Evolutionary conservation across 75 land plant species (phyloP).

Genomic region (Adiantum capillusveneris): DNA sequence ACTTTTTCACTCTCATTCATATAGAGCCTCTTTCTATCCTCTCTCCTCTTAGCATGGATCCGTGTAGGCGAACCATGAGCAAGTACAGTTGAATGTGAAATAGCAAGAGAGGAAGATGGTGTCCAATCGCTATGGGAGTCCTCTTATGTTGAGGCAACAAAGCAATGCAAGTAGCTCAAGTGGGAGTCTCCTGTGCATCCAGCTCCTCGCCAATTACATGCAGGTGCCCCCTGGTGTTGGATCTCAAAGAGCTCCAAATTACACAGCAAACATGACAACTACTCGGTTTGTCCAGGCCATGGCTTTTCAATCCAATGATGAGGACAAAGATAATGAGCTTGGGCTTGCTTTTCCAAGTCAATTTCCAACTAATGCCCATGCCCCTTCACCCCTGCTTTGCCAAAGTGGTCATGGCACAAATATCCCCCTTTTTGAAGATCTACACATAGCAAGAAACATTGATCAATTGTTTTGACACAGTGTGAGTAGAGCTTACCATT

Average conservation of each 20-base stretch:
- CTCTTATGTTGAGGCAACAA: constrained; percentile 53
- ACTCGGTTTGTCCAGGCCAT: constrained; percentile 78
- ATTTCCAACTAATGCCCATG: constrained; percentile 15
- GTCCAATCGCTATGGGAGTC: constrained; percentile 47
- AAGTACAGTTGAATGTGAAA: neutral
- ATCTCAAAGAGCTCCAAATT: constrained; percentile 53
- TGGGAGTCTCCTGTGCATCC: constrained; percentile 23
- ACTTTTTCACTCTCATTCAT: too few relatives aligned
- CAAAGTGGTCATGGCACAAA: too few relatives aligned
- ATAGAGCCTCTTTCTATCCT: too few relatives aligned
- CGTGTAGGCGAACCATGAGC: too few relatives aligned
- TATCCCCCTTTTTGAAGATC: too few relatives aligned
- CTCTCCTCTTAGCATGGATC: too few relatives aligned
- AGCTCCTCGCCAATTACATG: constrained; percentile 34
- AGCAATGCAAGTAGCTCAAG: constrained; percentile 55
- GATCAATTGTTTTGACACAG: too few relatives aligned
- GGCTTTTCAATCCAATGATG: constrained; percentile 50
- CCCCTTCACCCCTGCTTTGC: constrained; percentile 62
- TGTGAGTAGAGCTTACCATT: too few relatives aligned
- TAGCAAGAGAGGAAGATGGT: constrained; percentile 1
- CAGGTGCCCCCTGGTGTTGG: constrained; percentile 30
- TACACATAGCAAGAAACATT: too few relatives aligned
- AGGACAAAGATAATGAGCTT: constrained; percentile 63
- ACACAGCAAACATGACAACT: constrained; percentile 80
- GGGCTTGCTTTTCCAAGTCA: constrained; percentile 4